Conservation (phyloP, 2,329 filamentous ascomycete species). For the Paracamarosporium sp. region DNA sequence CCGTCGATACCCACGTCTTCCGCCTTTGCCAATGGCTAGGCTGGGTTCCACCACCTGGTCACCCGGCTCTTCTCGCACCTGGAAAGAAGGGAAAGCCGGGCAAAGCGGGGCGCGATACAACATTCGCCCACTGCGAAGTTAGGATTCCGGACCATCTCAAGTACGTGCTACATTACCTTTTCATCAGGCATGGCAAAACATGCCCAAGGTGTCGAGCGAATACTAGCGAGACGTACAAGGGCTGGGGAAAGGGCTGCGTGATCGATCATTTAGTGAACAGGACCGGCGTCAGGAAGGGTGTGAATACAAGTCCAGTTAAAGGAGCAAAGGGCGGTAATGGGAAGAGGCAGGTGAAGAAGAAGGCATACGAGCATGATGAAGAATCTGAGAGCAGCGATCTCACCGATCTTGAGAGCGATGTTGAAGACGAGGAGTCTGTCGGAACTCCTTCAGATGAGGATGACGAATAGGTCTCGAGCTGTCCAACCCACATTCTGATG, state of each 20-base stretch:
- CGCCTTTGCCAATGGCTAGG: conserved; percentile 67
- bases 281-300: conserved; percentile 61
- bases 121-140: conserved; percentile 67
- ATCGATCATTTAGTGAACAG: conserved; percentile 69
- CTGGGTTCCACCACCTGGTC: conserved; percentile 61
- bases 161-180: conserved; percentile 67
- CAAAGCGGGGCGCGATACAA: conserved; percentile 57
- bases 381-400: conserved; percentile 31
- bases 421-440: conserved; percentile 18
- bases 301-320: conserved; percentile 21
- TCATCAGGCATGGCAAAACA: conserved; percentile 68
- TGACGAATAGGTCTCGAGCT: not conserved
- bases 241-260: conserved; percentile 69
- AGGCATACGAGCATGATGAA: conserved; percentile 30
- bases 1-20: conserved; percentile 72
- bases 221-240: conserved; percentile 65
- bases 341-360: conserved; percentile 19
- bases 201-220: conserved; percentile 67
- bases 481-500: too few species aligned
- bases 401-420: conserved; percentile 37
- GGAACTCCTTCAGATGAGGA: not conserved
- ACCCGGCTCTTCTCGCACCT: conserved; percentile 38
- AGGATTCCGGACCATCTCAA: conserved; percentile 68
- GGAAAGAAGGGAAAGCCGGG: conserved; percentile 50
- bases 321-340: conserved; percentile 10